Percentiles rank a stretch among this genome's conserved stretches.
phyloP scores from a whole-genome alignment of 129 eudicot species.

The Helianthus tuberosus region DNA sequence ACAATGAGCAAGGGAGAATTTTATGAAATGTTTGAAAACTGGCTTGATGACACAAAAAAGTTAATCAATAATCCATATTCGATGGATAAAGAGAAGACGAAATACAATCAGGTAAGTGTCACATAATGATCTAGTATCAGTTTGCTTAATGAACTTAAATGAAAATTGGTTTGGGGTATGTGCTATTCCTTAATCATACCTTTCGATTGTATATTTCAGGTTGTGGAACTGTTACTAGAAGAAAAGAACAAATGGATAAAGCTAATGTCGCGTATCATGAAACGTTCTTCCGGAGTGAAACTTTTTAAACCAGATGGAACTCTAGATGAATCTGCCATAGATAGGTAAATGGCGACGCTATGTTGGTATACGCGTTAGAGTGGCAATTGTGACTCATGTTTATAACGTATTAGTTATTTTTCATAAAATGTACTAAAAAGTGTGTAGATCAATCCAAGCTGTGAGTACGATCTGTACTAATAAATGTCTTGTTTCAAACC shows the following conservation, averaged over 20 bases:
- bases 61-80: constrained; percentile 35
- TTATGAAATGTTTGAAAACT: constrained; percentile 9
- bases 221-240: constrained; percentile 21
- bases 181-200: not conserved
- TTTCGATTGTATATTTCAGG: constrained; percentile 9
- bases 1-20: constrained; percentile 18
- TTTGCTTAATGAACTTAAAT: not conserved
- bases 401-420: too few species aligned
- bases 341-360: too few species aligned
- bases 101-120: constrained; percentile 27
- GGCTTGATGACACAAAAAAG: constrained; percentile 26
- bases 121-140: not conserved
- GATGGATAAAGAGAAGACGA: constrained; percentile 8
- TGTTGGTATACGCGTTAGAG: too few species aligned
- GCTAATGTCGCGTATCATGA: constrained; percentile 5
- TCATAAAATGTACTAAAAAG: too few species aligned
- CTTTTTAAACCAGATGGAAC: not conserved
- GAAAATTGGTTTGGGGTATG: not conserved
- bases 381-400: too few species aligned
- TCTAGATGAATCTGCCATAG: too few species aligned
- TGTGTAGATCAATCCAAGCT: too few species aligned
- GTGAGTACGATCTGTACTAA: too few species aligned
- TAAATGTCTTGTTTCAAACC: too few species aligned
- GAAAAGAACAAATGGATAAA: constrained; percentile 13
- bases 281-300: not conserved